Conservation (phyloP, 2,329 filamentous ascomycete species). For the Emergomyces africanus region DNA sequence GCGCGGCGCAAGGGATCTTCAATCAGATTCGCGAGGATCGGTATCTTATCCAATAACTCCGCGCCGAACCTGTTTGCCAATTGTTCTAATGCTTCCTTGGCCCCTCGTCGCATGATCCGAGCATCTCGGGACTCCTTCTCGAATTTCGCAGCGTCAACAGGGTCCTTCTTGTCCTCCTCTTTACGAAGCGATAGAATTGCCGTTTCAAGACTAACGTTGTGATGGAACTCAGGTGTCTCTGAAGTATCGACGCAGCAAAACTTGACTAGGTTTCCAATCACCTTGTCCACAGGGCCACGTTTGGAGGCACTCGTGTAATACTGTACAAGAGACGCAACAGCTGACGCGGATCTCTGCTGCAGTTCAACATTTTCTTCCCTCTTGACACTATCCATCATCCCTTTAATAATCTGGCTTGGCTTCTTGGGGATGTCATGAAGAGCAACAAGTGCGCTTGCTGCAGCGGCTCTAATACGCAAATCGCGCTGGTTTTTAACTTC, state of each 20-base stretch:
- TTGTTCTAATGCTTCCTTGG: slow-evolving; percentile 87
- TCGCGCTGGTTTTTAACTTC: slow-evolving; percentile 70
- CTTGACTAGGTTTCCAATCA: slow-evolving; percentile 89
- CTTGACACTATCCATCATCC: slow-evolving; percentile 97
- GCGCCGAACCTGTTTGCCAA: slow-evolving; percentile 67
- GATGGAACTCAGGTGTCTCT: slow-evolving; percentile 88
- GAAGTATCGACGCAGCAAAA: slow-evolving; percentile 97
- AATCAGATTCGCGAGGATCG: slow-evolving; percentile 69
- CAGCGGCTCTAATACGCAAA: slow-evolving; percentile 71
- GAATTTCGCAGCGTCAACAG: slow-evolving; percentile 80
- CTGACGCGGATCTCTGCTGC: slow-evolving; percentile 72
- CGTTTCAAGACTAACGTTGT: slow-evolving; percentile 64
- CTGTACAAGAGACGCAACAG: slow-evolving; percentile 74
- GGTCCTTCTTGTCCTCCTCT: slow-evolving; percentile 89
- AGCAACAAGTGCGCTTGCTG: slow-evolving; percentile 79
- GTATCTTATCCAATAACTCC: slow-evolving; percentile 66
- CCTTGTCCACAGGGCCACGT: slow-evolving; percentile 80
- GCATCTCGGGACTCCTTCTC: slow-evolving; percentile 81
- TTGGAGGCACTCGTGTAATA: slow-evolving; percentile 71
- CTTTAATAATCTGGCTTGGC: slow-evolving; percentile 82
- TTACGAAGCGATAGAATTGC: slow-evolving; percentile 89
- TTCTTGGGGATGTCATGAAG: slow-evolving; percentile 84
- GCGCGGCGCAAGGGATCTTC: slow-evolving; percentile 64
- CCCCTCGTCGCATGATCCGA: slow-evolving; percentile 78
- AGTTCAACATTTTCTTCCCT: slow-evolving; percentile 82